Conservation (phyloP, 495 filamentous ascomycete genomes). For the Penicillium bialowiezense region DNA sequence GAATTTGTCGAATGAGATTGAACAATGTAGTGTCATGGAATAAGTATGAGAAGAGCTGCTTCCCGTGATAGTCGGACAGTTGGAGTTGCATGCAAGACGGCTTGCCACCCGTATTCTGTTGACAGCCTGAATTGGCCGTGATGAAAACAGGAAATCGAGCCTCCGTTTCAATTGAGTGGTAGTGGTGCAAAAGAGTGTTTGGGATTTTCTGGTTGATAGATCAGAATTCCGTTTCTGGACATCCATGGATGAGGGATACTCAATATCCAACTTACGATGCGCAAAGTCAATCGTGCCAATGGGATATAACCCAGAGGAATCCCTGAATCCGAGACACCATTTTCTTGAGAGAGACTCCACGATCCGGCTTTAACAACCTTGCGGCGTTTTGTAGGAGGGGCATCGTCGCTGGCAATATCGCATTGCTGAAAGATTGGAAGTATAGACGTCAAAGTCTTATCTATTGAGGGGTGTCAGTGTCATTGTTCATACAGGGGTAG, state of each 20-base stretch:
- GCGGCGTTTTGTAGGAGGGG: conserved; percentile 35
- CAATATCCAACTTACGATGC: conserved; percentile 27
- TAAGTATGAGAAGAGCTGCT: conserved; percentile 16
- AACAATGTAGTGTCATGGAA: conserved; percentile 16
- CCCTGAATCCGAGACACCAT: conserved; percentile 18
- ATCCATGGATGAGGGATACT: background rate
- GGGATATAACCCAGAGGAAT: conserved; percentile 37
- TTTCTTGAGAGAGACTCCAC: conserved; percentile 19
- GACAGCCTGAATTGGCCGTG: background rate
- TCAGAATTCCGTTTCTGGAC: conserved; percentile 7
- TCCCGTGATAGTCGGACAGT: conserved; percentile 5
- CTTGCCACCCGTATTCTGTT: background rate
- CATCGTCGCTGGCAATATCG: conserved; percentile 11
- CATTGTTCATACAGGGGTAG: background rate
- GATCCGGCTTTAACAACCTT: conserved; percentile 22
- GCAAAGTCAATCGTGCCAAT: conserved; percentile 31
- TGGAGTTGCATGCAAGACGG: conserved; percentile 19
- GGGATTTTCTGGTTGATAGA: background rate
- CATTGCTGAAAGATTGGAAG: conserved; percentile 20
- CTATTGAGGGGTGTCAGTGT: conserved; percentile 19
- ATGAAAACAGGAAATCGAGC: conserved; percentile 22
- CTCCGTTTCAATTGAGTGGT: background rate
- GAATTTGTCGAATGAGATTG: conserved; percentile 21
- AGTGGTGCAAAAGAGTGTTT: background rate
- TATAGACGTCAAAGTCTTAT: conserved; percentile 22